Base-by-base conservation (phyloP, 2,329 filamentous ascomycete genomes). In the Colletotrichum limetticola region DNA sequence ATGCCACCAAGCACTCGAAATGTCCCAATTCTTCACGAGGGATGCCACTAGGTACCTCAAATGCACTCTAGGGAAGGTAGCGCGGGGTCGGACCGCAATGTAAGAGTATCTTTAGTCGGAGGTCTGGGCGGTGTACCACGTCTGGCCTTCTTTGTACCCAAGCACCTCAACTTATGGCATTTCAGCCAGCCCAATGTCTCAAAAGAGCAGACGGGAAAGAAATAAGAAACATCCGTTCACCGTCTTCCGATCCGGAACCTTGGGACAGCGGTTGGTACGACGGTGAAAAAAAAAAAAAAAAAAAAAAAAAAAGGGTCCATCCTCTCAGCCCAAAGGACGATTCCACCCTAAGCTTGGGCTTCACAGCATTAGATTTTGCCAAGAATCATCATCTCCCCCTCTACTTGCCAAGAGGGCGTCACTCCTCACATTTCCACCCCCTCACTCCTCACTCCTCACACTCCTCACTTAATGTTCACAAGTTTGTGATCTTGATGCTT, bases 21-120 rank as follows among this genome's bases (percentile, higher is more conserved):
- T 53, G 7, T 9, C 30, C 60, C 30, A 35, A 26, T 55, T 64
- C 61, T 55, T 64, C 30, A 53, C 14, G 22, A 59, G 49, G 49
- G 42, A 19, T 6, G 37, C 37, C 42, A 9, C 19, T 49, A 49
- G 8, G 8, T 49, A 49, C 19, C 19, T 22, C n/a, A 11, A n/a
- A 49, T 16, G 42, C 42, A 49, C 19, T 35, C 42, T 49, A 22
- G 42, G 42, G 42, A n/a, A 49, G 42, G 7, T 70, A 69, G 70
- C 59, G 70, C 59, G 66, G 59, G 59, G 53, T 70, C 70, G 70
- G 64, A 64, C 66, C 53, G 19, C 35, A 24, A 26, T 19, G 42
- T 49, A 49, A 49, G n/a, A 22, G 8, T 49, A 5, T 22, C 42
- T 49, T 49, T n/a, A 22, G 16, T 49, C 8, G 42, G 19, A n/a